Base-by-base conservation (phyloP, 2,329 filamentous ascomycete species). In the Trichoderma breve region DNA sequence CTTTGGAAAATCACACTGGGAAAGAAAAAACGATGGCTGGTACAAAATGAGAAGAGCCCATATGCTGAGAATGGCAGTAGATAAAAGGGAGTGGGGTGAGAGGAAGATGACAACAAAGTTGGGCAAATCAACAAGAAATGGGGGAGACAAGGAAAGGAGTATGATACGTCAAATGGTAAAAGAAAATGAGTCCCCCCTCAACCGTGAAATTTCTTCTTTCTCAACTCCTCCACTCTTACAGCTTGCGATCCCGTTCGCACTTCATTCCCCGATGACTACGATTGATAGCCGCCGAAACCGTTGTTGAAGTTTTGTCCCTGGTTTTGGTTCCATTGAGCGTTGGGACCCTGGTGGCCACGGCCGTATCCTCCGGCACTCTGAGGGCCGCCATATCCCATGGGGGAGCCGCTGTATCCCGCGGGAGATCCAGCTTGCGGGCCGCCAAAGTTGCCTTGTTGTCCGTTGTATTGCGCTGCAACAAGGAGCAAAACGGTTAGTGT, bases 351-450 rank as follows among this genome's bases (percentile, higher is more conserved):
- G 76, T 90, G 88, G 75, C 93, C 93, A 80, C 94, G 93, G 74
- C 93, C 93, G 79, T 94, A 97, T 73, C 93, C 93, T 77, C 93
- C 93, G 76, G 93, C 92, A 79, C 92, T 96, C 76, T 91, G 88
- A 76, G 88, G 91, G 74, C 86, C 90, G 78, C 87, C 91, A 83
- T 92, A 93, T 74, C 88, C 88, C 87, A 93, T 92, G 72, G 89
- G 89, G 79, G 91, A 90, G 76, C 87, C 89, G 76, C 86, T 88
- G 80, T 90, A 91, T 58, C 85, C 87, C 47, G 86, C 88, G 34
- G 89, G 88, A 71, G 89, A 90, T 78, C 89, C 88, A 32, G 87
- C 85, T 74, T 89, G 87, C 21, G 88, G 87, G 55, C 86, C 88
- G 72, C 86, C 87, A 78, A 91, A 94, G 79, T 87, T 89, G 76